These are phyloP conservation scores for Scheffersomyces parashehatae DNA, from an alignment of 1,139 yeast species.

Conservation along the genomic window DNA sequence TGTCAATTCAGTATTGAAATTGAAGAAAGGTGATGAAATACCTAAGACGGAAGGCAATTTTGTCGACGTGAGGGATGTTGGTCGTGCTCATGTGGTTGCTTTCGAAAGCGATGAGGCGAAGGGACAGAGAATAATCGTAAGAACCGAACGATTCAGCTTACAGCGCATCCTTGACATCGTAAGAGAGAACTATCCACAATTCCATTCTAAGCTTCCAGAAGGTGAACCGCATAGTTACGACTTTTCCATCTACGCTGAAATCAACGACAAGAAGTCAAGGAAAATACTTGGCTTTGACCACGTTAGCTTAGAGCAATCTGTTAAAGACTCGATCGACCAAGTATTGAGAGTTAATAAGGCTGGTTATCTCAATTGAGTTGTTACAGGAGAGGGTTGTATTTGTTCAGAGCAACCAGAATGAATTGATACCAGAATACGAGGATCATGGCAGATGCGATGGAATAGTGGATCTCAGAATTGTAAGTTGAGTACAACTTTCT, in stretches of 20 bases:
- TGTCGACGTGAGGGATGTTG: conserved; percentile 16
- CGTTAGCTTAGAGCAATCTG: conserved; percentile 34
- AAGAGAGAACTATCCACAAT: conserved; percentile 26
- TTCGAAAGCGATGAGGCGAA: conserved; percentile 10
- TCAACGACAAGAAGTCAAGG: conserved; percentile 26
- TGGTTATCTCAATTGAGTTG: too few species aligned
- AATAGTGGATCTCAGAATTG: too few species aligned
- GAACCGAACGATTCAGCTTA: conserved; percentile 18
- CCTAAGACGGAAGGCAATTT: conserved; percentile 12
- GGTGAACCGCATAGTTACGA: conserved; percentile 29
- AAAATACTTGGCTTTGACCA: conserved; percentile 37
- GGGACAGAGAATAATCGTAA: conserved; percentile 12
- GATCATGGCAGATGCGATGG: too few species aligned
- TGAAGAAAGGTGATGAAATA: conserved; percentile 13
- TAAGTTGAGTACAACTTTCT: too few species aligned
- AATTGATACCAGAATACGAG: too few species aligned
- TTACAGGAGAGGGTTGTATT: too few species aligned
- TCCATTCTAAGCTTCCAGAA: conserved; percentile 23
- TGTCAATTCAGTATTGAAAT: conserved; percentile 22
- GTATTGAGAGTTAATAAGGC: conserved; percentile 3
- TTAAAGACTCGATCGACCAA: conserved; percentile 47
- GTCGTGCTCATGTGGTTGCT: conserved; percentile 13
- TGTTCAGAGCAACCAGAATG: too few species aligned
- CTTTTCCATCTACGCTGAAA: conserved; percentile 7
- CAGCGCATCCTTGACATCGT: conserved; percentile 19